Evolutionary conservation across 208 protist genomes (phyloP).

Genomic region (Acanthamoeba rhysodes): DNA sequence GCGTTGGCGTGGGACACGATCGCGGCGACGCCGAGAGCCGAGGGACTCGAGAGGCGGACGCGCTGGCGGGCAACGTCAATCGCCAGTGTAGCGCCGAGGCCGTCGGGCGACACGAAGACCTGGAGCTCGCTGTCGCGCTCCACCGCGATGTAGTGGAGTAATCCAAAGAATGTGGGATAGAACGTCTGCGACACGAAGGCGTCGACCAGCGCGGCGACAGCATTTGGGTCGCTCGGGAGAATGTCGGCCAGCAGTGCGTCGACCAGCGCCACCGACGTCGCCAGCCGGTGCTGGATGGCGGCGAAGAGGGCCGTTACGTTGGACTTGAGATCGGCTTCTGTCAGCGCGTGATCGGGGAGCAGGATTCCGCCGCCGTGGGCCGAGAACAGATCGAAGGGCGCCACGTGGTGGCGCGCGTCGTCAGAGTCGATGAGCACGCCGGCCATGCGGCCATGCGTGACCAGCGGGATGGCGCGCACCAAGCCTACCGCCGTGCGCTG

Average conservation of each 20-base stretch:
- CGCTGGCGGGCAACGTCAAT: not conserved
- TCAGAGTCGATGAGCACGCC: not conserved
- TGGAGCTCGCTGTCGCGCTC: not conserved
- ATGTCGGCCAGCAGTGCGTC: not conserved
- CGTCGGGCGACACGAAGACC: not conserved
- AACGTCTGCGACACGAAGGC: not conserved
- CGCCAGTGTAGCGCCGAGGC: not conserved
- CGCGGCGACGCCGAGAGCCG: not conserved
- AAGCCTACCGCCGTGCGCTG: not conserved
- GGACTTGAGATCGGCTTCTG: not conserved
- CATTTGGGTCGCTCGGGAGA: not conserved
- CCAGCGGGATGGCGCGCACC: conserved; percentile 11
- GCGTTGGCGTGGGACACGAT: not conserved
- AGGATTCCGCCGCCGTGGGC: not conserved
- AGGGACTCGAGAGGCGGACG: not conserved
- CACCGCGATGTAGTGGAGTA: not conserved
- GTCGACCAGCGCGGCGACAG: not conserved
- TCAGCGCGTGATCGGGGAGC: not conserved
- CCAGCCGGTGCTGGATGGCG: not conserved
- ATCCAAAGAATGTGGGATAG: not conserved
- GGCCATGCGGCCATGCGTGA: not conserved
- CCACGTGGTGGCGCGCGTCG: not conserved
- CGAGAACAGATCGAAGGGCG: not conserved
- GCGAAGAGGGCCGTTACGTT: not conserved
- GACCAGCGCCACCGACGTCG: not conserved